phyloP scores from a whole-genome alignment of 129 eudicot genomes.

The Kitagawia praeruptora region DNA sequence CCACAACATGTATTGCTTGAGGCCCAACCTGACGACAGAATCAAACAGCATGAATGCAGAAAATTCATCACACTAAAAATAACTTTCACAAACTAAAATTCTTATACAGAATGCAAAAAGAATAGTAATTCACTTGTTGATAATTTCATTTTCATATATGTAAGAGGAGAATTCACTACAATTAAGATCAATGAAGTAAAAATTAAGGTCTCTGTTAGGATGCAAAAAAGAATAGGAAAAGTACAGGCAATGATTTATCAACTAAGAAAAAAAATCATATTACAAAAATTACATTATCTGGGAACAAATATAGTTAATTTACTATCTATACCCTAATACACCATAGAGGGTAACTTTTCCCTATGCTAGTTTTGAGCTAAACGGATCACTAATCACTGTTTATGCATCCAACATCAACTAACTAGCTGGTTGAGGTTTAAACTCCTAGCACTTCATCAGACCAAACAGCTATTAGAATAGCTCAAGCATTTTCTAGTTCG shows the following conservation, averaged over 20 bases:
- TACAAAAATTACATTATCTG: not conserved
- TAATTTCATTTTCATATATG: not conserved
- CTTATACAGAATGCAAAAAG: not conserved
- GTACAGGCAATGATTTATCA: not conserved
- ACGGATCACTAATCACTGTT: not conserved
- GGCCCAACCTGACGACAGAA: conserved; percentile 75
- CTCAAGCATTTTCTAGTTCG: not conserved
- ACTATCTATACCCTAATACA: not conserved
- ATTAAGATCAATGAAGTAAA: not conserved
- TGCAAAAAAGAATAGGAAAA: not conserved
- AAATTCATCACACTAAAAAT: not conserved
- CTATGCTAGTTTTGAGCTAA: not conserved
- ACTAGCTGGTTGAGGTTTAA: not conserved
- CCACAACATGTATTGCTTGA: conserved; percentile 99
- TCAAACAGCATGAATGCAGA: conserved; percentile 11
- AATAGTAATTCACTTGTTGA: not conserved
- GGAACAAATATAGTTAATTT: too few species aligned
- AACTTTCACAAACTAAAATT: not conserved
- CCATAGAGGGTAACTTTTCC: not conserved
- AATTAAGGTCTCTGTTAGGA: not conserved
- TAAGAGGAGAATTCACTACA: not conserved
- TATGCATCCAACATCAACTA: not conserved
- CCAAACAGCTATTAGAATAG: not conserved
- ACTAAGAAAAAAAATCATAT: not conserved
- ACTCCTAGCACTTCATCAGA: not conserved